Percentiles rank a stretch among this genome's conserved stretches.
Conservation (phyloP, 148 eudicot genomes). For the Pouteria glomerata region DNA sequence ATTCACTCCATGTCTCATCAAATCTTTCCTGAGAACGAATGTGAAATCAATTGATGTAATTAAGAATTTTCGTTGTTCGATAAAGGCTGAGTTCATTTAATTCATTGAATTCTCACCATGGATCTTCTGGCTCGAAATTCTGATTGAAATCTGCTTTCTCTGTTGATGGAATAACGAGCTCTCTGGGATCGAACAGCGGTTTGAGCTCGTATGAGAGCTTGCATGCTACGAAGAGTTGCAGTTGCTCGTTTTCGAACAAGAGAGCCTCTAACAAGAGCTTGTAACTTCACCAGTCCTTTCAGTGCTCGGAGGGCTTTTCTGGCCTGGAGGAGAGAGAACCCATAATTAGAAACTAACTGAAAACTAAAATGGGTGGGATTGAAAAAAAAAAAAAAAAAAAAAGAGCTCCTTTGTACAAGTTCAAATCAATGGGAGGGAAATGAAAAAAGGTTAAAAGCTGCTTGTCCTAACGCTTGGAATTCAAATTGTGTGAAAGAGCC, state of each 20-base stretch:
- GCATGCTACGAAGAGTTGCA: constrained; percentile 84
- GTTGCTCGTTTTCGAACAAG: constrained; percentile 79
- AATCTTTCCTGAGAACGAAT: constrained; percentile 43
- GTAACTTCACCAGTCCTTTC: constrained; percentile 82
- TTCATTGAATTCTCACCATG: constrained; percentile 31
- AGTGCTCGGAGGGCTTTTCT: constrained; percentile 80
- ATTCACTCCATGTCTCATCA: constrained; percentile 53
- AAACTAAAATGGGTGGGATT: too few relatives aligned
- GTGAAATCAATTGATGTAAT: too few relatives aligned
- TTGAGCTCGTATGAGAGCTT: constrained; percentile 82
- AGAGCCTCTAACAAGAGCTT: constrained; percentile 84
- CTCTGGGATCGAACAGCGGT: constrained; percentile 56
- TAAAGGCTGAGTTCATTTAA: too few relatives aligned
- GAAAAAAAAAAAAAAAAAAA: neutral
- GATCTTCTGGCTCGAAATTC: constrained; percentile 53
- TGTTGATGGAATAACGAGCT: constrained; percentile 35
- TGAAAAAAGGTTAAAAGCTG: neutral
- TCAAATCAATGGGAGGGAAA: neutral
- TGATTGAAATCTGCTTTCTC: constrained; percentile 24
- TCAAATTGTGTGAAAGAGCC: neutral
- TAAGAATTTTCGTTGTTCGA: too few relatives aligned
- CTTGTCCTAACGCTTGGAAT: neutral
- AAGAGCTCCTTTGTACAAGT: too few relatives aligned
- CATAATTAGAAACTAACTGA: too few relatives aligned
- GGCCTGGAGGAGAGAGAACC: constrained; percentile 41